These are phyloP conservation scores for Moniliophthora roreri DNA, from an alignment of 1,284 basidiomycete genomes.

Conservation along the genomic window DNA sequence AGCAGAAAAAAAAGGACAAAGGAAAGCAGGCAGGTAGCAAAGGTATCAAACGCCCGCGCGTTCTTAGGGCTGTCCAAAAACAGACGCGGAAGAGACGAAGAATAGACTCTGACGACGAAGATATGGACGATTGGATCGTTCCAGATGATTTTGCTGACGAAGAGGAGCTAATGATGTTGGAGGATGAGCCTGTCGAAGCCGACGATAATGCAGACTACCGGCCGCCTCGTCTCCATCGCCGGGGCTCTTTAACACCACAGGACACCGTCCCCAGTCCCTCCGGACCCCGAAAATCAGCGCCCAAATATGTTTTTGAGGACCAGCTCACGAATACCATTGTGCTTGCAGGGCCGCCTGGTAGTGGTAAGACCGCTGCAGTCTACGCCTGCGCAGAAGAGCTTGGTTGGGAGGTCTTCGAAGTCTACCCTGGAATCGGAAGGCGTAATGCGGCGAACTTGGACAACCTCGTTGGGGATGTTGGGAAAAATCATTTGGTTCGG, in stretches of 20 bases:
- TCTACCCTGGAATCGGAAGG: constrained; percentile 92
- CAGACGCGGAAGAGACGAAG: constrained; percentile 47
- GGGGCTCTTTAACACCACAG: neutral
- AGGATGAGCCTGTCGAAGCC: constrained; percentile 23
- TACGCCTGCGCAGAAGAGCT: constrained; percentile 93
- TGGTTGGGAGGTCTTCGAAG: constrained; percentile 96
- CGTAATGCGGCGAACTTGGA: constrained; percentile 81
- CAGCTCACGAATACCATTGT: constrained; percentile 83
- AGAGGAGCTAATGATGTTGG: constrained; percentile 30
- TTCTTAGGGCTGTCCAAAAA: constrained; percentile 51
- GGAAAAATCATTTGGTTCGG: constrained; percentile 84
- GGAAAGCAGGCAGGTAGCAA: constrained; percentile 34
- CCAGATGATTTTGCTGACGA: constrained; percentile 41
- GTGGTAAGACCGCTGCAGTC: constrained; percentile 91
- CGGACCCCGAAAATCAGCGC: constrained; percentile 20
- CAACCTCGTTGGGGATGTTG: constrained; percentile 87
- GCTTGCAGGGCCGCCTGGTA: constrained; percentile 79
- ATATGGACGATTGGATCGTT: constrained; percentile 48
- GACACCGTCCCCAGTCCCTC: constrained; percentile 2
- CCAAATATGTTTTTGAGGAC: constrained; percentile 36
- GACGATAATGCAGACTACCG: constrained; percentile 20
- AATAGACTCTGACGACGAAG: constrained; percentile 52
- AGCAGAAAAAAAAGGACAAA: constrained; percentile 20
- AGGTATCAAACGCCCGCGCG: constrained; percentile 38
- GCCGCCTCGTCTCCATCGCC: constrained; percentile 9